Evolutionary conservation across 108 stramenopile genomes (phyloP).

Genomic region (Nitzschia palea): DNA sequence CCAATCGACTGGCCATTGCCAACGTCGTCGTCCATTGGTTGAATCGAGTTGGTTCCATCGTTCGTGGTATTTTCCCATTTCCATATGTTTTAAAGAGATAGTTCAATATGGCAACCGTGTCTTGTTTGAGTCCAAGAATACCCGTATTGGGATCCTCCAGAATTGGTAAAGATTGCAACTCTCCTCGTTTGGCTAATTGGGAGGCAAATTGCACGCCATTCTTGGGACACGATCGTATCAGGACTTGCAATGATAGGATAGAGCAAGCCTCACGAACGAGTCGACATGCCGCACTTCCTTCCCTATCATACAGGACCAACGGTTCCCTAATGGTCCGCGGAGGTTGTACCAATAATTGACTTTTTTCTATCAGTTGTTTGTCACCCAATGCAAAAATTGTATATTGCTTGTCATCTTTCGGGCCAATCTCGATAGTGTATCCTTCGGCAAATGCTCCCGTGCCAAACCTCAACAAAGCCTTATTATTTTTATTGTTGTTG

Average conservation of each 20-base stretch:
- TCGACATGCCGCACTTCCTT: constrained; percentile 71
- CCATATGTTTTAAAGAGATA: constrained; percentile 76
- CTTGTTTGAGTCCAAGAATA: constrained; percentile 22
- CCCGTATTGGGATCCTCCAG: constrained; percentile 84
- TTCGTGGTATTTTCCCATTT: background rate
- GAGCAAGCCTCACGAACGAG: constrained; percentile 77
- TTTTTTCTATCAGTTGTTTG: background rate
- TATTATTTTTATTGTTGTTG: too few relatives aligned
- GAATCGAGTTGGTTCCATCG: background rate
- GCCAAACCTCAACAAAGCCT: background rate
- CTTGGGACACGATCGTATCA: constrained; percentile 57
- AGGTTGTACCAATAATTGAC: background rate
- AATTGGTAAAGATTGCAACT: constrained; percentile 58
- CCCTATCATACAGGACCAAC: constrained; percentile 82
- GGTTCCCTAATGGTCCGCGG: constrained; percentile 17
- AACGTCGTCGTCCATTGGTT: background rate
- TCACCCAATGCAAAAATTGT: background rate
- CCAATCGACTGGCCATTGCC: constrained; percentile 1
- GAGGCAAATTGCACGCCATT: constrained; percentile 28
- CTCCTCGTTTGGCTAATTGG: constrained; percentile 30
- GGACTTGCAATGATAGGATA: constrained; percentile 71
- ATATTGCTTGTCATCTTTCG: background rate
- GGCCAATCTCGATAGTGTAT: background rate
- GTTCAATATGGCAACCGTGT: constrained; percentile 73
- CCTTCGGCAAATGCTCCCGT: background rate